phyloP scores from a whole-genome alignment of 176 grass and related monocot species.

The Urochloa ruziziensis region DNA sequence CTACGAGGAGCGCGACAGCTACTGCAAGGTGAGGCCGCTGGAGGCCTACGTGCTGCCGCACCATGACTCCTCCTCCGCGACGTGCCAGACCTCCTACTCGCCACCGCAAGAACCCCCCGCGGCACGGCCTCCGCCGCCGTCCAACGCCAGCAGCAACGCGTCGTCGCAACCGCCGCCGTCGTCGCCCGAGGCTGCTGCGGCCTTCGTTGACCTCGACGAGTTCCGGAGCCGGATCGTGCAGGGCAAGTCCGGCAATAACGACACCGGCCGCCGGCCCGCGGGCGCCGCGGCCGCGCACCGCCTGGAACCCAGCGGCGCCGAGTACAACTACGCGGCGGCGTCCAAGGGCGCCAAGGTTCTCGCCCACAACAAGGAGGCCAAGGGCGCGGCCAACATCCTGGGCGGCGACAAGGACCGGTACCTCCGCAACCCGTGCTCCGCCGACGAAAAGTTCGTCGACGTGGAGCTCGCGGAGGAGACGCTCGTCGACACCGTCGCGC shows the following conservation, averaged over 20 bases:
- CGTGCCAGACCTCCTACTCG: slow-evolving; percentile 28
- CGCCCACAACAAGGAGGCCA: slow-evolving; percentile 82
- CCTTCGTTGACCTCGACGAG: slow-evolving; percentile 47
- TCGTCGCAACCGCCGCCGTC: no score
- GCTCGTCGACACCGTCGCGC: slow-evolving; percentile 68
- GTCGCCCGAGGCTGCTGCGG: background rate
- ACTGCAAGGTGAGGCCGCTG: slow-evolving; percentile 64
- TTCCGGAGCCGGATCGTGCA: slow-evolving; percentile 47
- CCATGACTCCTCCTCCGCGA: slow-evolving; percentile 23
- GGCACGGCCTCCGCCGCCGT: background rate
- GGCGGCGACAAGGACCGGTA: slow-evolving; percentile 79
- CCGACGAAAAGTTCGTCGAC: slow-evolving; percentile 66
- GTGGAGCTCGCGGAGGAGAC: slow-evolving; percentile 88
- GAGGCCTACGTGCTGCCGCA: slow-evolving; percentile 52
- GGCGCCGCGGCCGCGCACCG: slow-evolving; percentile 38
- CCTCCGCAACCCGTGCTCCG: slow-evolving; percentile 82
- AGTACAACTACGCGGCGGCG: slow-evolving; percentile 85
- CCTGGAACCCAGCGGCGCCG: slow-evolving; percentile 61
- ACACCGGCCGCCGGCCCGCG: background rate
- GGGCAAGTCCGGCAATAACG: slow-evolving; percentile 38
- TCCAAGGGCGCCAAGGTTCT: slow-evolving; percentile 85
- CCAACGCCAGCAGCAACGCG: background rate
- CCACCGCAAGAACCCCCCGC: background rate
- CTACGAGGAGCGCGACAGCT: slow-evolving; percentile 32
- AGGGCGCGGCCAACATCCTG: slow-evolving; percentile 72